Evolutionary conservation across 805 yeast species (phyloP).

Genomic region (Kuraishia hungarica): DNA sequence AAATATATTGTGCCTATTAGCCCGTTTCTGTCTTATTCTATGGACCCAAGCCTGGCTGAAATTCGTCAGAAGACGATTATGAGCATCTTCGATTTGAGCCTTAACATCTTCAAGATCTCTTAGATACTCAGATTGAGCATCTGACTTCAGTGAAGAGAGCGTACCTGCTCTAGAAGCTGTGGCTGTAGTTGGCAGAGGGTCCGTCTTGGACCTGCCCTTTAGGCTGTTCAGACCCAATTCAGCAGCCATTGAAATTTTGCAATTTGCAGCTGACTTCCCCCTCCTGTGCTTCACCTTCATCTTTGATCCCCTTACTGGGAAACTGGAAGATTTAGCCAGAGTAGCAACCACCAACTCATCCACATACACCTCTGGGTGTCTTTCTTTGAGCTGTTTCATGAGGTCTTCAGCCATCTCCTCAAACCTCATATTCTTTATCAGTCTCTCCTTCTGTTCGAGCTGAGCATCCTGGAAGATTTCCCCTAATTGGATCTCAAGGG

Average conservation of each 20-base stretch:
- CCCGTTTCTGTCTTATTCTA: conserved; percentile 9
- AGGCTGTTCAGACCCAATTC: not conserved
- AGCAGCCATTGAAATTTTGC: not conserved
- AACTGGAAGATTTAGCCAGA: not conserved
- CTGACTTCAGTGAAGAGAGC: not conserved
- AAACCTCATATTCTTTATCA: conserved; percentile 26
- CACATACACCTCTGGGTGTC: not conserved
- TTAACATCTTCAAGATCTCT: conserved; percentile 14
- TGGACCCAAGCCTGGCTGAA: conserved; percentile 23
- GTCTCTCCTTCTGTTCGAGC: conserved; percentile 45
- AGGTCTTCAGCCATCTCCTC: not conserved
- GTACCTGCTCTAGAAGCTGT: not conserved
- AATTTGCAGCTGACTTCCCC: not conserved
- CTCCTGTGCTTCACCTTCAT: not conserved
- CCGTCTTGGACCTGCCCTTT: not conserved
- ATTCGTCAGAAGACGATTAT: conserved; percentile 16
- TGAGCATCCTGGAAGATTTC: conserved; percentile 48
- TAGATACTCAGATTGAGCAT: not conserved
- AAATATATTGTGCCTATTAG: not conserved
- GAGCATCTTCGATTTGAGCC: conserved; percentile 13
- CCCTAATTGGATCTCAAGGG: conserved; percentile 52
- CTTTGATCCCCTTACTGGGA: not conserved
- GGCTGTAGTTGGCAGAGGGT: not conserved
- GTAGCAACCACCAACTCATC: not conserved
- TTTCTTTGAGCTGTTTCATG: not conserved